Conservation (phyloP, 192 early-diverging fungal species). For the Backusella sp. region DNA sequence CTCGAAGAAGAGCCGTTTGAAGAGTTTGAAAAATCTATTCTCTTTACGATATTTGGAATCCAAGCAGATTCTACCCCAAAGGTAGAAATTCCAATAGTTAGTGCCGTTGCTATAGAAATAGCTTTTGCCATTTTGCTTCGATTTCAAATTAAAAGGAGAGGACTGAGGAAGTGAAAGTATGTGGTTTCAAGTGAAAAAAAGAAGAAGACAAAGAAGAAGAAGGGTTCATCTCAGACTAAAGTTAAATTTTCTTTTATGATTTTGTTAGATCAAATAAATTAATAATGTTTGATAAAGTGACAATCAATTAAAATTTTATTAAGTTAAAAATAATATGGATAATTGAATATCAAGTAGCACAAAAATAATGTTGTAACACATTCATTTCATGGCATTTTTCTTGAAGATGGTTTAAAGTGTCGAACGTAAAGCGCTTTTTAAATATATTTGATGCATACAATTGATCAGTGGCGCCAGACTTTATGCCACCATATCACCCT, state of each 20-base stretch:
- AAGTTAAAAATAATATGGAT: constrained; percentile 5
- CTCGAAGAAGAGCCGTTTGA: background rate
- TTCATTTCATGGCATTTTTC: background rate
- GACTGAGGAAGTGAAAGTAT: background rate
- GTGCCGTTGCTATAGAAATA: background rate
- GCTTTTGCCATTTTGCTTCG: background rate
- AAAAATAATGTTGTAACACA: background rate
- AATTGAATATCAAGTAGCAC: background rate
- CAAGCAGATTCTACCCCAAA: background rate
- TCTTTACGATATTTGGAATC: background rate
- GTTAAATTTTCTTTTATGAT: background rate
- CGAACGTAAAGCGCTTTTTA: background rate
- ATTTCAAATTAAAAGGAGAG: background rate
- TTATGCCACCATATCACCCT: background rate
- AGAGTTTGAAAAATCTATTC: background rate
- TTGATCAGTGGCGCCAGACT: background rate
- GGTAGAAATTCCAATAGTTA: background rate
- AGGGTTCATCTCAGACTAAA: background rate
- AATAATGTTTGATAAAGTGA: constrained; percentile 4
- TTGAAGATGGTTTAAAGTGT: background rate
- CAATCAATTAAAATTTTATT: constrained; percentile 4
- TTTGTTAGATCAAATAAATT: constrained; percentile 2
- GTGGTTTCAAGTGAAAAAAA: background rate
- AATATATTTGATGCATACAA: background rate
- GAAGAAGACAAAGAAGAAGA: background rate